These are phyloP conservation scores for Coemansia furcata DNA, from an alignment of 192 early-diverging fungal species.

Conservation along the genomic window DNA sequence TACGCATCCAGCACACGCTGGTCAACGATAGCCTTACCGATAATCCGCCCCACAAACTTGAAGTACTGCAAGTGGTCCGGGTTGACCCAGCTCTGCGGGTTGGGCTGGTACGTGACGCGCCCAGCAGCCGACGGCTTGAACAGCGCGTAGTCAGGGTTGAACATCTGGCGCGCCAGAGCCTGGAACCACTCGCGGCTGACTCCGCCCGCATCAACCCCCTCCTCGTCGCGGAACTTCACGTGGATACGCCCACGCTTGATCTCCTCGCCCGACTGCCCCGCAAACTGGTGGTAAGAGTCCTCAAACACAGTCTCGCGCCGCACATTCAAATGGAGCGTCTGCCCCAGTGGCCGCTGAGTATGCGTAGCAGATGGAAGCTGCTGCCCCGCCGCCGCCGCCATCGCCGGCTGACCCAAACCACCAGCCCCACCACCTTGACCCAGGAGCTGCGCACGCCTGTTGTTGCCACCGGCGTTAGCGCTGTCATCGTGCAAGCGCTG, in stretches of 20 bases:
- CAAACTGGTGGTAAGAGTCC: conserved; percentile 93
- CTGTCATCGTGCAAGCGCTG: conserved; percentile 90
- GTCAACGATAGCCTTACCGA: conserved; percentile 99
- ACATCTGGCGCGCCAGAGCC: conserved; percentile 95
- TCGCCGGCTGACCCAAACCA: background rate
- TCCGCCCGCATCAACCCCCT: conserved; percentile 97
- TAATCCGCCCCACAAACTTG: conserved; percentile 97
- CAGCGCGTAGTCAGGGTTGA: conserved; percentile 97
- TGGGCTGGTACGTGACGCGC: conserved; percentile 97
- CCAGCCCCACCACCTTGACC: background rate
- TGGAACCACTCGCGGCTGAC: conserved; percentile 99
- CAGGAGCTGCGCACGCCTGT: background rate
- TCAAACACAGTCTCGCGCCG: conserved; percentile 93
- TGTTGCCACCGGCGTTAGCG: background rate
- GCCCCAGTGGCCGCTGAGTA: conserved; percentile 24
- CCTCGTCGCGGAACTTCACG: conserved; percentile 93
- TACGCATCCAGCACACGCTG: conserved; percentile 92
- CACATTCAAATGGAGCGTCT: conserved; percentile 82
- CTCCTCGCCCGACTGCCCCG: conserved; percentile 85
- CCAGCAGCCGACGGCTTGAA: conserved; percentile 95
- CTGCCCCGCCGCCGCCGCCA: background rate
- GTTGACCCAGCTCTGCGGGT: conserved; percentile 87
- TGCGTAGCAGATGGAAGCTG: background rate
- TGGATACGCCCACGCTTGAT: conserved; percentile 91
- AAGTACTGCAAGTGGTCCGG: conserved; percentile 94